A percentile compares a stretch with the other conserved stretches of the same genome.
Conservation (phyloP, 257 asterid genomes). For the Solanum dulcamara region DNA sequence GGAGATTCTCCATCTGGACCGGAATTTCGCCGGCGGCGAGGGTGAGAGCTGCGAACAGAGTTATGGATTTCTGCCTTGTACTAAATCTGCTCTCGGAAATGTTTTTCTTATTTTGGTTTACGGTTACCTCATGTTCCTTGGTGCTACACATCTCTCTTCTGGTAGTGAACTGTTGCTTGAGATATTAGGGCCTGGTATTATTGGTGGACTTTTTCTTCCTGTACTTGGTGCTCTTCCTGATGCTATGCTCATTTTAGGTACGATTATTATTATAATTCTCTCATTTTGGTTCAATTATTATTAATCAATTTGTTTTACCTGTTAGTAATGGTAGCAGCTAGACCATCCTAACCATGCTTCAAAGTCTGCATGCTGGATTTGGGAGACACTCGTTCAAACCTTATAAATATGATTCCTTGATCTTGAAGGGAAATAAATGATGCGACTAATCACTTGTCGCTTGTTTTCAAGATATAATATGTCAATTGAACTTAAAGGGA, state of each 20-base stretch:
- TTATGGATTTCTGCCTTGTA: conserved; percentile 86
- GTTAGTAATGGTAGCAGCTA: neutral
- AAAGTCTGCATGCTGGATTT: neutral
- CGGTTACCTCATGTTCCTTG: conserved; percentile 75
- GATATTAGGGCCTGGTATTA: conserved; percentile 80
- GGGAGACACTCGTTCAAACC: neutral
- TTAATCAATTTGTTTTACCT: neutral
- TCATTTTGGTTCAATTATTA: neutral
- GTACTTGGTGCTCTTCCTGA: conserved; percentile 93
- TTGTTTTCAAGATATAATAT: neutral
- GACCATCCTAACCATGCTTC: neutral
- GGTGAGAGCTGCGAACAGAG: conserved; percentile 71
- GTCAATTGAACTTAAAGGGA: neutral
- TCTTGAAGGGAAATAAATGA: neutral
- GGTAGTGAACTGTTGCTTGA: conserved; percentile 92
- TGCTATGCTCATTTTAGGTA: conserved; percentile 88
- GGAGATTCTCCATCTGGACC: conserved; percentile 18
- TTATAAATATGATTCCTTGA: neutral
- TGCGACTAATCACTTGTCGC: neutral
- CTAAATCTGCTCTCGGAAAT: conserved; percentile 58
- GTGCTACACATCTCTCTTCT: conserved; percentile 65
- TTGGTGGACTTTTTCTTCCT: conserved; percentile 84
- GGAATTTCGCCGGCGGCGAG: conserved; percentile 2
- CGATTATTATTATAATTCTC: neutral
- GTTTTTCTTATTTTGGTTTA: conserved; percentile 54